These are phyloP conservation scores for Ustilago hordei DNA, from an alignment of 1,284 basidiomycete genomes.

Conservation along the genomic window DNA sequence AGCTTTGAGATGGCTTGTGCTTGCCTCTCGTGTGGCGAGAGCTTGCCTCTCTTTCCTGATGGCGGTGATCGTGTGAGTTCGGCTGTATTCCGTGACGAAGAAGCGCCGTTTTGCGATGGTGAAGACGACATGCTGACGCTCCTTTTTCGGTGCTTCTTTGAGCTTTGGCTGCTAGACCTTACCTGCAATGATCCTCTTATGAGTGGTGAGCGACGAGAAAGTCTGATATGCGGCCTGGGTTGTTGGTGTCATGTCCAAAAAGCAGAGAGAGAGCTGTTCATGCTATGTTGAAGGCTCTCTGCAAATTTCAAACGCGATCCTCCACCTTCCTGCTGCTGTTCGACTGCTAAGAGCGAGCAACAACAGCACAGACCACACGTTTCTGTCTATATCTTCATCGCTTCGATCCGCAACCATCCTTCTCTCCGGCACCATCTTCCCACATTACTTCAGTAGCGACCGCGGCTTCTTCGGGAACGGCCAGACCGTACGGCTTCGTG, in stretches of 20 bases:
- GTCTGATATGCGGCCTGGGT: not conserved
- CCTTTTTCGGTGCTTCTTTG: not conserved
- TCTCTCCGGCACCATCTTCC: not conserved
- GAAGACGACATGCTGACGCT: conserved; percentile 22
- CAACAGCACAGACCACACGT: conserved; percentile 26
- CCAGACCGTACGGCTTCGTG: not conserved
- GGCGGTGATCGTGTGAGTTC: conserved; percentile 8
- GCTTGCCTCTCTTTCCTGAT: conserved; percentile 31
- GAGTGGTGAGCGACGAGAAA: not conserved
- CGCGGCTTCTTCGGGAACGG: not conserved
- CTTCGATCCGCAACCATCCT: not conserved
- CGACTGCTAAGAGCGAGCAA: not conserved
- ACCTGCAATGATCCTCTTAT: not conserved
- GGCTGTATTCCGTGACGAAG: conserved; percentile 20
- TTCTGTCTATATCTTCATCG: not conserved
- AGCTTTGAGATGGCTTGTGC: conserved; percentile 59
- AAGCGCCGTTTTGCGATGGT: conserved; percentile 15
- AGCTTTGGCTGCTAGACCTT: not conserved
- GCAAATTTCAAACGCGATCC: not conserved
- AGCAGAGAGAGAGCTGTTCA: not conserved
- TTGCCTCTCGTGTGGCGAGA: conserved; percentile 59
- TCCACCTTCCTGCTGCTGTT: not conserved
- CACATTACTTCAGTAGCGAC: not conserved
- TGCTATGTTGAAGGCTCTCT: not conserved
- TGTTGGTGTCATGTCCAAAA: not conserved